Base-by-base conservation (phyloP, 352 stramenopile species). In the Globisporangium takayamanum region DNA sequence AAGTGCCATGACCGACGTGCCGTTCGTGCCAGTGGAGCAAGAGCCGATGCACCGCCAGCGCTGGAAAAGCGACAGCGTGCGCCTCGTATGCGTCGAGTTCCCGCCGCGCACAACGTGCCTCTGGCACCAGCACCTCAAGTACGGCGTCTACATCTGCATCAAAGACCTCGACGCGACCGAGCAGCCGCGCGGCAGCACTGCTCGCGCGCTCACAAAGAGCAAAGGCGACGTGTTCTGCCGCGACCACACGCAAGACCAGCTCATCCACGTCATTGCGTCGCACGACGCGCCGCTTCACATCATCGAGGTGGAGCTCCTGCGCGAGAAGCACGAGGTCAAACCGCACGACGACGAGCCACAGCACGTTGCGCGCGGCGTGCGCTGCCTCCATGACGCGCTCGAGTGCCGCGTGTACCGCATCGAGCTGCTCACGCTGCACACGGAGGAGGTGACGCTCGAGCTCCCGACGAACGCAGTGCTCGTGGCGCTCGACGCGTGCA, bases 291-390 rank as follows among this genome's bases (percentile, higher is more conserved):
- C 67, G 22, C 68, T 76, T 33, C 73, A 70, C 49, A 73, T 83
- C 50, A 67, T 86, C 48, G 76, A 86, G 51, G 66, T 86, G 15
- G 76, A 86, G 54, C 44, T 85, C 15, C 64, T 81, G 22, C 69
- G 66, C 42, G 68, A 80, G n/a, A 68, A 76, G 48, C 57, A 44
- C 20, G 58, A 64, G 7, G 20, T 81, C 11, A 26, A 50, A 11
- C 53, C 60, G 37, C 61, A 74, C 33, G 50, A 28, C 15, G 36
- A 73, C 8, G 42, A 76, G 8, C 60, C 71, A 8, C 42, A 68
- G 53, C 71, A 76, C 47, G 33, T 57, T 22, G 55, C 37, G 26
- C 41, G 33, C 3, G 70, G 62, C 2, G 30, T 79, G n/a, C 59
- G 64, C 45, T 46, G 72, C 3, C 59, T 80, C 20, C 62, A 84